Conservation (phyloP, 2,329 filamentous ascomycete genomes). For the Aspergillus bombycis region DNA sequence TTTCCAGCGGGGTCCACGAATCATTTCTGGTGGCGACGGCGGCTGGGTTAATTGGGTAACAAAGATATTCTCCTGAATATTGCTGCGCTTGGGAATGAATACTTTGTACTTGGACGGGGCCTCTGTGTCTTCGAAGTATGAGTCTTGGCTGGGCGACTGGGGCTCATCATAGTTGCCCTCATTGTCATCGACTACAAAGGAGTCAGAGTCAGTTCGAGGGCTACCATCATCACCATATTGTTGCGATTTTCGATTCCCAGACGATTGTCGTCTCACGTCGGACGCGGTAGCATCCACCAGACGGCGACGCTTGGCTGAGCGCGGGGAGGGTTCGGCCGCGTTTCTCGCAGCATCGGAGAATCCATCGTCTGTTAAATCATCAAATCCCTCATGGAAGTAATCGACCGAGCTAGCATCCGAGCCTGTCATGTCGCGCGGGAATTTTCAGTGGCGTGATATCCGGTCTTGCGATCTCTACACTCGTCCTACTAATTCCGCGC, state of each 20-base stretch:
- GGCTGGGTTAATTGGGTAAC: constrained; percentile 53
- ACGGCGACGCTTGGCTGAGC: constrained; percentile 40
- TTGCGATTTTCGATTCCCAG: constrained; percentile 1
- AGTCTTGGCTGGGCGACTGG: constrained; percentile 17
- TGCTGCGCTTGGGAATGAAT: constrained; percentile 45
- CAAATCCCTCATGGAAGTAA: constrained; percentile 33
- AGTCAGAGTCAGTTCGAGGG: constrained; percentile 22
- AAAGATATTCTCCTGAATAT: constrained; percentile 48
- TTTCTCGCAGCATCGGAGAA: constrained; percentile 17
- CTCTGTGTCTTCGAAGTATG: constrained; percentile 21
- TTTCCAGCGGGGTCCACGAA: constrained; percentile 56
- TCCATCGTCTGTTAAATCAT: constrained; percentile 33
- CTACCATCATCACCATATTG: constrained; percentile 13
- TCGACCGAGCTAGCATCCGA: constrained; percentile 32
- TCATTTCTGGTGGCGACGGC: constrained; percentile 54
- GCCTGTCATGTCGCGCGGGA: constrained; percentile 31
- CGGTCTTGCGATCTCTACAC: constrained; percentile 1
- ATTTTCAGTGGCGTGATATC: neutral
- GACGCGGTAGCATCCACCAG: constrained; percentile 25
- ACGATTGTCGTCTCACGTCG: neutral
- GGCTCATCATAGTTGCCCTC: constrained; percentile 24
- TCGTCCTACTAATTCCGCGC: constrained; percentile 7
- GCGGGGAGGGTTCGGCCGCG: constrained; percentile 22
- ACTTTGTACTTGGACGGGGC: constrained; percentile 41
- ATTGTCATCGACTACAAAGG: constrained; percentile 22